These are phyloP conservation scores for Penicillium parvum DNA, from an alignment of 495 filamentous ascomycete genomes.

Conservation along the genomic window DNA sequence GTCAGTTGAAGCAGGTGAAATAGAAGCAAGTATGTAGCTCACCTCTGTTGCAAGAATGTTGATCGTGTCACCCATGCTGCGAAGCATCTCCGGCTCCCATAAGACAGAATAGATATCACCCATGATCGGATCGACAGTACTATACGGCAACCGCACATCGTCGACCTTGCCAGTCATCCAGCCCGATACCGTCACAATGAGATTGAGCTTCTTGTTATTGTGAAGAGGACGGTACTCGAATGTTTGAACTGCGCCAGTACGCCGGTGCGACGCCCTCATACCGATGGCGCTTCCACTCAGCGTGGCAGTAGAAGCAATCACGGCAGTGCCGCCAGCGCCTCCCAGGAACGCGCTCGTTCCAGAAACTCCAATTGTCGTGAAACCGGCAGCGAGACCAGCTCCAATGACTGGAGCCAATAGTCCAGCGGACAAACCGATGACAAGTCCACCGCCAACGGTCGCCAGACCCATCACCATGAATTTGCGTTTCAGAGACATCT, in stretches of 20 bases:
- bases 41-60: constrained; percentile 98
- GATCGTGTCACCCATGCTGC: constrained; percentile 95
- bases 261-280: constrained; percentile 73
- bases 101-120: constrained; percentile 95
- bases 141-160: constrained; percentile 91
- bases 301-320: constrained; percentile 90
- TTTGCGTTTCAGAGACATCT: constrained; percentile 71
- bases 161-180: constrained; percentile 99
- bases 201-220: constrained; percentile 94
- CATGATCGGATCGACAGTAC: constrained; percentile 96
- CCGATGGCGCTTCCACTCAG: constrained; percentile 82
- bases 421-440: constrained; percentile 93
- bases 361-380: constrained; percentile 89
- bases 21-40: constrained; percentile 21
- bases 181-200: constrained; percentile 92
- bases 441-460: constrained; percentile 90
- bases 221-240: constrained; percentile 96
- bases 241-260: constrained; percentile 86
- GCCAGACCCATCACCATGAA: constrained; percentile 96
- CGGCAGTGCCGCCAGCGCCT: constrained; percentile 84
- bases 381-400: constrained; percentile 87
- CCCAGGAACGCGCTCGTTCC: constrained; percentile 88
- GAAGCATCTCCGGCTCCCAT: constrained; percentile 98
- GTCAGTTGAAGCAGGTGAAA: constrained; percentile 13
- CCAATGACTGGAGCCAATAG: constrained; percentile 92